Conservation (phyloP, 2,329 filamentous ascomycete species). For the Raffaelea ambrosiae region DNA sequence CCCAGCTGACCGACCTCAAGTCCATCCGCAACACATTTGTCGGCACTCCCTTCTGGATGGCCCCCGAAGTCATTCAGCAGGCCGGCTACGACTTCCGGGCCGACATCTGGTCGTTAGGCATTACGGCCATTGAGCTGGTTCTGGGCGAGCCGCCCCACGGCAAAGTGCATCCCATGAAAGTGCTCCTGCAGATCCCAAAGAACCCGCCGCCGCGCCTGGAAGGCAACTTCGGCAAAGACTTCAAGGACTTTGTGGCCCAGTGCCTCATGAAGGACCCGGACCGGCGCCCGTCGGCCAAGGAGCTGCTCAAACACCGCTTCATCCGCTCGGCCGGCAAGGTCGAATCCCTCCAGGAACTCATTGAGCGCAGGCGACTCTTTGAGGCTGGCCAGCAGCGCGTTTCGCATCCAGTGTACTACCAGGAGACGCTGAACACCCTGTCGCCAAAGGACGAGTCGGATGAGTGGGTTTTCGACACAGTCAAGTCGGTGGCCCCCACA, state of each 20-base stretch:
- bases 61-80: conserved; percentile 87
- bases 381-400: conserved; percentile 64
- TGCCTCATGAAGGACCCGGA: conserved; percentile 92
- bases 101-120: conserved; percentile 88
- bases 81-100: conserved; percentile 78
- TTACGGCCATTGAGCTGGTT: conserved; percentile 84
- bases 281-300: conserved; percentile 72
- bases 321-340: conserved; percentile 80
- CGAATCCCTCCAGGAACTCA: conserved; percentile 79
- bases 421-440: conserved; percentile 77
- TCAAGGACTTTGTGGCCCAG: conserved; percentile 86
- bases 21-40: conserved; percentile 97
- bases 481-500: conserved; percentile 61
- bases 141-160: conserved; percentile 84
- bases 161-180: conserved; percentile 86
- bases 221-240: conserved; percentile 78
- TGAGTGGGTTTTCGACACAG: conserved; percentile 93
- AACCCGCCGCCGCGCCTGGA: conserved; percentile 77
- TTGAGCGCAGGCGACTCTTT: conserved; percentile 73
- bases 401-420: conserved; percentile 76
- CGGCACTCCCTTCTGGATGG: conserved; percentile 96
- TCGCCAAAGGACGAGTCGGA: conserved; percentile 61
- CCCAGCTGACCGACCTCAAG: conserved; percentile 94
- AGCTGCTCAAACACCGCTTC: conserved; percentile 81
- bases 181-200: conserved; percentile 85